Conservation (phyloP, 23 red algal genomes). For the Pyropia haitanensis region DNA sequence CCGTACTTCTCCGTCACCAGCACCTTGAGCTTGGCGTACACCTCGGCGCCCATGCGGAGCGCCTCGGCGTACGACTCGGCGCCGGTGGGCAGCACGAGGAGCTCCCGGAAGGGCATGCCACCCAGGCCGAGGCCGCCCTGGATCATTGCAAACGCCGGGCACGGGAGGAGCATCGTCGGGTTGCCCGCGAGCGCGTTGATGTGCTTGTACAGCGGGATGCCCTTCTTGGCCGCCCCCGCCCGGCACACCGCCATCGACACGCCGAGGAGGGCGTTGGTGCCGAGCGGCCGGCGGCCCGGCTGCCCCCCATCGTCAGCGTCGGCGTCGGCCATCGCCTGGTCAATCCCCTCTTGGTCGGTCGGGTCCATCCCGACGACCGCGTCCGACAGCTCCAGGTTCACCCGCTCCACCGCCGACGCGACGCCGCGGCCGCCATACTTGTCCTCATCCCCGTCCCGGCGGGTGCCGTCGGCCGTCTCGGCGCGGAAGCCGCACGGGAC, state of each 20-base stretch:
- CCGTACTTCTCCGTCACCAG: constrained; percentile 95
- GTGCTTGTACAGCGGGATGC: constrained; percentile 86
- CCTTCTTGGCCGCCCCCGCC: constrained; percentile 71
- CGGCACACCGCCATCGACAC: constrained; percentile 88
- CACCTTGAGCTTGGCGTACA: constrained; percentile 85
- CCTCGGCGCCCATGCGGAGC: constrained; percentile 89
- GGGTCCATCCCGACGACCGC: constrained; percentile 72
- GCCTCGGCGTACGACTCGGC: constrained; percentile 67
- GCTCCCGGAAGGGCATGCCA: constrained; percentile 91
- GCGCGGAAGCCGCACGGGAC: constrained; percentile 75
- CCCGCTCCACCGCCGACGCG: constrained; percentile 63
- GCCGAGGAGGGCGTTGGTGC: constrained; percentile 92
- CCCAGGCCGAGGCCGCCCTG: constrained; percentile 86
- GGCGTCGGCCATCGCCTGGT: constrained; percentile 75
- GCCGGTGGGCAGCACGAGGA: constrained; percentile 83
- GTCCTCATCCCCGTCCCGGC: constrained; percentile 72
- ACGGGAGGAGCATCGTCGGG: constrained; percentile 86
- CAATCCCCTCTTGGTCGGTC: constrained; percentile 73
- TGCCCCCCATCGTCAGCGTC: constrained; percentile 77
- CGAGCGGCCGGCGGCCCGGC: constrained; percentile 51
- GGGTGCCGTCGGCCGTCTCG: constrained; percentile 78
- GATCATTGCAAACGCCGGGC: constrained; percentile 86
- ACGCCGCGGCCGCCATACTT: constrained; percentile 86
- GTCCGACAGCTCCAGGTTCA: constrained; percentile 74
- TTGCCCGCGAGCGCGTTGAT: constrained; percentile 89